phyloP scores from a whole-genome alignment of 1,284 basidiomycete genomes.

The Austroboletus novae-zelandiae region DNA sequence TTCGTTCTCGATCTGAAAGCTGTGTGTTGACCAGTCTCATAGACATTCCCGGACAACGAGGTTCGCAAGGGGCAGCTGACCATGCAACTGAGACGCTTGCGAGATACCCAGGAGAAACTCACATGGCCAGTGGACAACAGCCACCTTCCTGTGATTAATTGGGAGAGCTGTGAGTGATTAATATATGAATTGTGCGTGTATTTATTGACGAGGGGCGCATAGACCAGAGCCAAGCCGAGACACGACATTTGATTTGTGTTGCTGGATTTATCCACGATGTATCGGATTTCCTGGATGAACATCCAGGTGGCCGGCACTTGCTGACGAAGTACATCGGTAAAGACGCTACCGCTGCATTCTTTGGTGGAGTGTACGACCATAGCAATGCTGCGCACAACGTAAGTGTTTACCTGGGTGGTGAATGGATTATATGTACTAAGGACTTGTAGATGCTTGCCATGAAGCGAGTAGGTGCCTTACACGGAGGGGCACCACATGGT shows the following conservation, averaged over 20 bases:
- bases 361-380: conserved; percentile 92
- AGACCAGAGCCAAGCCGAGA: conserved; percentile 77
- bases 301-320: conserved; percentile 76
- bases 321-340: conserved; percentile 72
- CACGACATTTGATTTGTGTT: conserved; percentile 77
- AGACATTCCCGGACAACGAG: conserved; percentile 90
- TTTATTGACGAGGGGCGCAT: conserved; percentile 4
- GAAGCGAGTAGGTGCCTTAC: conserved; percentile 87
- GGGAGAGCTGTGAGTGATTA: conserved; percentile 75
- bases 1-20: background rate
- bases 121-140: conserved; percentile 78
- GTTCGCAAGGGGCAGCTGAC: conserved; percentile 89
- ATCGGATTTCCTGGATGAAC: conserved; percentile 82
- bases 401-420: conserved; percentile 22
- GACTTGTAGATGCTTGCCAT: conserved; percentile 65
- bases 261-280: conserved; percentile 93
- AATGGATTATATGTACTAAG: conserved; percentile 13
- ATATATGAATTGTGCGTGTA: conserved; percentile 1
- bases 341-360: conserved; percentile 91
- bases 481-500: conserved; percentile 66
- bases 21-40: conserved; percentile 1
- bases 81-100: conserved; percentile 87
- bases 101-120: conserved; percentile 67
- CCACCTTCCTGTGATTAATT: conserved; percentile 79
- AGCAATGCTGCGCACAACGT: conserved; percentile 90